Base-by-base conservation (phyloP, 78 protist species). In the Speleostelium caveatum region DNA sequence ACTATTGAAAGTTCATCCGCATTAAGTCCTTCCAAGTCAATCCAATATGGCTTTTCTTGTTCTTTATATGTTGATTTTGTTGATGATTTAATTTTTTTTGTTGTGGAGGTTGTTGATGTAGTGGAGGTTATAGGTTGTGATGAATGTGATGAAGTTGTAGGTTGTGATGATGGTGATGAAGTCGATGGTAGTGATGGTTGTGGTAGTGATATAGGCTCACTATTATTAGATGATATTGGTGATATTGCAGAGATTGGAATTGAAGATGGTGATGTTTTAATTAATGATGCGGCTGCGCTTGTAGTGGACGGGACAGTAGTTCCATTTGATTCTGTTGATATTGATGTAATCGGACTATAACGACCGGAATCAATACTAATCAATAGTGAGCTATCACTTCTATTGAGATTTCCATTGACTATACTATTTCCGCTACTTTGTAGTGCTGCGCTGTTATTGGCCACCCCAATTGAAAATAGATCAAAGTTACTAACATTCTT, bases 21-120 rank as follows among this genome's bases (percentile, higher is more conserved):
- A 26, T 59, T 42, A 24, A 83, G 39, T n/a, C 91, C 91, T n/a
- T 59, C 66, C 4, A 83, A 24, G 19, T 83, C 91, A 7, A 83
- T 41, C 78, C 21, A 10, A 41, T 67, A 35, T 39, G 74, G 56
- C 36, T 35, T 67, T 39, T 39, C 30, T 35, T 39, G 72, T 22
- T 63, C 72, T 35, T 21, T 6, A 14, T 63, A 39, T 63, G 72
- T 39, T 22, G 72, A 35, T 63, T 30, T 35, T 19, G 49, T 21
- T 24, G 68, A 39, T 26, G 33, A n/a, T 39, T 39, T 67, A 6
- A 22, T 22, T 22, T 5, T 36, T 5, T 19, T 19, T 0, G 41
- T 22, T 35, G 53, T 8, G 0, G 49, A 19, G 5, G 51, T 65
- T 0, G 51, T 6, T 0, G 41, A 7, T 5, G 32, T 21, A 14